Conservation (phyloP, 176 grass and related monocot genomes). For the Cenchrus purpureus region DNA sequence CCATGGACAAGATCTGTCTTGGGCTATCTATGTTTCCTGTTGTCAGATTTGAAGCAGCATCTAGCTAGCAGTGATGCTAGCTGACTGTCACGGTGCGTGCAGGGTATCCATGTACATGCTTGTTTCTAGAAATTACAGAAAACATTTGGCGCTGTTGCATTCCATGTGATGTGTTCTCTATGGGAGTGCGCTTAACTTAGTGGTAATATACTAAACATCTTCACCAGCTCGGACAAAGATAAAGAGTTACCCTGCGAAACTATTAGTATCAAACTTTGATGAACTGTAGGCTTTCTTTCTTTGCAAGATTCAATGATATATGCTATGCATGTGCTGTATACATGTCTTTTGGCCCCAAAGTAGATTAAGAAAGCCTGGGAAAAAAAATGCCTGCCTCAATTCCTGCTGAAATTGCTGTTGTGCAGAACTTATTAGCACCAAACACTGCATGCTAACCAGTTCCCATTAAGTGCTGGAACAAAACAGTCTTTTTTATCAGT, state of each 20-base stretch:
- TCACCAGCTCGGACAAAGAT: not conserved
- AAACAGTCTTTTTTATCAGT: not conserved
- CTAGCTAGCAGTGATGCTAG: not conserved
- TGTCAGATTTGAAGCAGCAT: constrained; percentile 32
- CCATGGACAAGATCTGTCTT: not conserved
- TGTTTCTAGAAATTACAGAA: constrained; percentile 22
- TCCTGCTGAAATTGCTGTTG: constrained; percentile 16
- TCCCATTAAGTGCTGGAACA: not conserved
- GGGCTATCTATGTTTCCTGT: not conserved
- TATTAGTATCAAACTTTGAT: not conserved
- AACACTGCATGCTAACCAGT: not conserved
- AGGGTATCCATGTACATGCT: constrained; percentile 5
- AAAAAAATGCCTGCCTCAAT: not conserved
- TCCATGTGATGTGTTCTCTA: constrained; percentile 25
- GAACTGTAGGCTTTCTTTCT: not conserved
- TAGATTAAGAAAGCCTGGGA: not conserved
- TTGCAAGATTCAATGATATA: not conserved
- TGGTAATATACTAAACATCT: not conserved
- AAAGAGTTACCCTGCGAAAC: not conserved
- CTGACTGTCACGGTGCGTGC: constrained; percentile 32
- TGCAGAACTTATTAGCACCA: not conserved
- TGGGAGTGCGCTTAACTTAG: too few species aligned
- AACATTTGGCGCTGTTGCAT: constrained; percentile 12
- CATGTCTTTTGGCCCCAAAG: not conserved
- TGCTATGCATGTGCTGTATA: too few species aligned